Conservation (phyloP, 441 rosid species). For the Melastoma candidum region DNA sequence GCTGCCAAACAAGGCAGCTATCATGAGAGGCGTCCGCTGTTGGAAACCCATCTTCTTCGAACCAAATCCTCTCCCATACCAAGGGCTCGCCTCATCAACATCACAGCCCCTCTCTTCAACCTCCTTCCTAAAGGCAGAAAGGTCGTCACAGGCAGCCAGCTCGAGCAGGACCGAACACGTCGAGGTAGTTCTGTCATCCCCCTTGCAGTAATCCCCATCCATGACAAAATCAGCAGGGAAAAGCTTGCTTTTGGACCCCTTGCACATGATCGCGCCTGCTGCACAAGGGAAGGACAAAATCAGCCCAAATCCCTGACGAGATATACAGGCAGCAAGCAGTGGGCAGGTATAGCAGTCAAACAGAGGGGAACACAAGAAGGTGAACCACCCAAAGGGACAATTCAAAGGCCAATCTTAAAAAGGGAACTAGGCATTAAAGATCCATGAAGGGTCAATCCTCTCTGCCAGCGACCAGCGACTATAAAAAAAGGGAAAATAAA, state of each 20-base stretch:
- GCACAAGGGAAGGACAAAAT: slow-evolving; percentile 5
- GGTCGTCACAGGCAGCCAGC: slow-evolving; percentile 62
- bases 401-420: too few relatives aligned
- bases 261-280: slow-evolving; percentile 47
- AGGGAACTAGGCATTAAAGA: too few relatives aligned
- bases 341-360: neutral
- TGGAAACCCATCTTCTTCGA: slow-evolving; percentile 79
- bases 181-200: slow-evolving; percentile 19
- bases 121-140: slow-evolving; percentile 36
- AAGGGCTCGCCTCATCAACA: slow-evolving; percentile 43
- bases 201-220: slow-evolving; percentile 32
- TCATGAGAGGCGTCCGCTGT: slow-evolving; percentile 70
- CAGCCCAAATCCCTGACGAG: neutral
- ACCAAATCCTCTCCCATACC: slow-evolving; percentile 73
- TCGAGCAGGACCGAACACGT: slow-evolving; percentile 58
- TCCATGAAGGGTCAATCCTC: too few relatives aligned
- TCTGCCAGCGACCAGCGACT: neutral
- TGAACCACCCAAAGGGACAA: slow-evolving; percentile 2
- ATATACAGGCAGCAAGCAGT: neutral
- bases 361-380: slow-evolving; percentile 1
- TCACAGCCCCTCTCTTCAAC: slow-evolving; percentile 42
- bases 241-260: slow-evolving; percentile 33
- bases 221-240: slow-evolving; percentile 27
- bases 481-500: neutral
- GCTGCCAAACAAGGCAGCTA: slow-evolving; percentile 81